Conservation (phyloP, 257 asterid genomes). For the Nicotiana otophora region DNA sequence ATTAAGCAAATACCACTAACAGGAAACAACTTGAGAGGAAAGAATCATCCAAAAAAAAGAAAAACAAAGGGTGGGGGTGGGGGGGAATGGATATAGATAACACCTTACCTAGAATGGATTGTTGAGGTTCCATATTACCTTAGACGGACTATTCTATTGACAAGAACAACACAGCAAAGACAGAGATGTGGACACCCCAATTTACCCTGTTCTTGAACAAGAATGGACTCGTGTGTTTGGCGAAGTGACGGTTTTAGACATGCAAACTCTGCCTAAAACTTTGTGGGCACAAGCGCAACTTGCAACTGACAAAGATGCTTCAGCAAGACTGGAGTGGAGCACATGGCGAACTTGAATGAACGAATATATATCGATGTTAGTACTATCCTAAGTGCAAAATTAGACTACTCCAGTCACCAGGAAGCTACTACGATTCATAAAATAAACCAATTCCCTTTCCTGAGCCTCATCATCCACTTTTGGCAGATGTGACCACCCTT, state of each 20-base stretch:
- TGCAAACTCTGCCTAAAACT: not conserved
- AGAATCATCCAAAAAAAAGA: too few species aligned
- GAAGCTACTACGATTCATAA: not conserved
- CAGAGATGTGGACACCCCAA: not conserved
- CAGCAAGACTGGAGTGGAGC: not conserved
- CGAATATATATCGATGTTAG: not conserved
- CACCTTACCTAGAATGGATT: not conserved
- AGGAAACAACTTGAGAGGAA: too few species aligned
- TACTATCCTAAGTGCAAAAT: not conserved
- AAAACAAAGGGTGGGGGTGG: too few species aligned
- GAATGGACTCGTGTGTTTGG: too few species aligned
- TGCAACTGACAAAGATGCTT: not conserved
- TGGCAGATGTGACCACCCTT: not conserved
- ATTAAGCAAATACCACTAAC: too few species aligned
- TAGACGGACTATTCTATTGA: not conserved
- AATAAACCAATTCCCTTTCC: not conserved
- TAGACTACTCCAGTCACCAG: not conserved
- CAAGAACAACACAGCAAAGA: not conserved
- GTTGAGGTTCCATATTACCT: not conserved
- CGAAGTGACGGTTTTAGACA: not conserved
- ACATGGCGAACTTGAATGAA: too few species aligned
- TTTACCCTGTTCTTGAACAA: too few species aligned
- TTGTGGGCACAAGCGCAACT: not conserved
- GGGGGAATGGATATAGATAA: too few species aligned
- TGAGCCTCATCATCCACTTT: not conserved